Evolutionary conservation across 805 yeast species (phyloP), one percentile per base, ranked within the genome.

Genomic region (Yamadazyma akitaensis): DNA sequence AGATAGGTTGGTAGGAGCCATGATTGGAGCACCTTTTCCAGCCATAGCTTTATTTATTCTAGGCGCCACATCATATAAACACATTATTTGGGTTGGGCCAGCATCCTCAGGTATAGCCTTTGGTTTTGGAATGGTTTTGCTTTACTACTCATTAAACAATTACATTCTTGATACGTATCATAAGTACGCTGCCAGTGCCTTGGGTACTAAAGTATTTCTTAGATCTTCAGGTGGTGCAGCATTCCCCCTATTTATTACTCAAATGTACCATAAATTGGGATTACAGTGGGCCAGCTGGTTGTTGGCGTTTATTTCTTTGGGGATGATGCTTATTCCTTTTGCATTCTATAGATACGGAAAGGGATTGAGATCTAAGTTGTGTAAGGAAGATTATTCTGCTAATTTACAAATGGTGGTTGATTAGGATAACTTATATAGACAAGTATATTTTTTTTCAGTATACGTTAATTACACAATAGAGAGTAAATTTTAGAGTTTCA

Each of bases 221-320:
- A 78, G 95, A 73, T 77, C 85, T 56, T 85, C 89, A 17, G 91
- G 90, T 58, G 95, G 94, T 71, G 92, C 90, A 24, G 92, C 90
- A 0, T 85, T 86, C 77, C 91, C 92, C 50, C 70, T 86, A 54
- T 85, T 86, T 61, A 80, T 86, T n/a, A 80, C 82, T 33, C 92
- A 85, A 65, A 85, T 86, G 92, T 86, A 85, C 63, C 78, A 79
- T 51, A 80, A 72, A 44, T 65, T 86, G 58, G 92, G 92, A 5
- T 68, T 86, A 43, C 83, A 82, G 53, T 86, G 94, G 94, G 95
- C 90, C 18, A 76, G 83, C 57, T 86, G 85, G 82, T 70, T 86
- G 50, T 70, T 86, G 59, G 92, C 90, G 0, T 86, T 86, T 58
- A 80, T 86, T 55, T 79, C 89, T 14, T 76, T 86, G 50, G 90